These are phyloP conservation scores for Athelia sp. DNA, from an alignment of 1,284 basidiomycete genomes.

Conservation along the genomic window DNA sequence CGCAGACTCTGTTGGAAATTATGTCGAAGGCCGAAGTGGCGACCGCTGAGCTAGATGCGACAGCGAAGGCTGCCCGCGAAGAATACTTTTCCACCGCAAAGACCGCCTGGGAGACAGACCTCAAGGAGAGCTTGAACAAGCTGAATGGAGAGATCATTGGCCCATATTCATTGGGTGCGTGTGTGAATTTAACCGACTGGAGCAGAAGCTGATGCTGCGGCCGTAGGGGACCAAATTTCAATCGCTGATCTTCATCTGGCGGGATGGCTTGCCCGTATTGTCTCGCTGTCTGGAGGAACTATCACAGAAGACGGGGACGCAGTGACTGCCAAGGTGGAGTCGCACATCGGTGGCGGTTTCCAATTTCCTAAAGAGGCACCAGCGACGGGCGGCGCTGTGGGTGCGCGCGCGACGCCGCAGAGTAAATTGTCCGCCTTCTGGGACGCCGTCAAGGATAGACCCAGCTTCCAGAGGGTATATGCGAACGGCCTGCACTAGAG, in stretches of 20 bases:
- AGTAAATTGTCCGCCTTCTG: constrained; percentile 59
- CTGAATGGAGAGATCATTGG: constrained; percentile 63
- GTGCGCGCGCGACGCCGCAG: constrained; percentile 19
- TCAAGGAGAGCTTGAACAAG: constrained; percentile 38
- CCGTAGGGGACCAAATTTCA: constrained; percentile 68
- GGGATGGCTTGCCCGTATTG: constrained; percentile 70
- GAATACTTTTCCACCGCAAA: constrained; percentile 30
- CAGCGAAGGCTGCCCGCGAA: constrained; percentile 8
- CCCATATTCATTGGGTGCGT: constrained; percentile 66
- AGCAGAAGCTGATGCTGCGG: constrained; percentile 14
- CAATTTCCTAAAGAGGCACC: constrained; percentile 36
- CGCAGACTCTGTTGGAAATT: constrained; percentile 39
- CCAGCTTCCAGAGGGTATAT: constrained; percentile 70
- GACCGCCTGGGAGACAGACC: constrained; percentile 35
- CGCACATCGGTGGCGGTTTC: constrained; percentile 42
- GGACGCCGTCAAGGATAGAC: constrained; percentile 57
- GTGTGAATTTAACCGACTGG: not conserved
- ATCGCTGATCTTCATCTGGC: constrained; percentile 79
- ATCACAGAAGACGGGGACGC: constrained; percentile 42
- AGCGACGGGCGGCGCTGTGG: constrained; percentile 11
- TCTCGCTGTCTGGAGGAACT: constrained; percentile 50
- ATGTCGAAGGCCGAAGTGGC: constrained; percentile 39
- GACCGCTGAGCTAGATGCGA: constrained; percentile 23
- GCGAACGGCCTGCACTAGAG: constrained; percentile 39
- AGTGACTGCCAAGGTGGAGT: constrained; percentile 46